These are phyloP conservation scores for Pyrenochaeta sp. DNA, from an alignment of 2,329 filamentous ascomycete species.

Conservation along the genomic window DNA sequence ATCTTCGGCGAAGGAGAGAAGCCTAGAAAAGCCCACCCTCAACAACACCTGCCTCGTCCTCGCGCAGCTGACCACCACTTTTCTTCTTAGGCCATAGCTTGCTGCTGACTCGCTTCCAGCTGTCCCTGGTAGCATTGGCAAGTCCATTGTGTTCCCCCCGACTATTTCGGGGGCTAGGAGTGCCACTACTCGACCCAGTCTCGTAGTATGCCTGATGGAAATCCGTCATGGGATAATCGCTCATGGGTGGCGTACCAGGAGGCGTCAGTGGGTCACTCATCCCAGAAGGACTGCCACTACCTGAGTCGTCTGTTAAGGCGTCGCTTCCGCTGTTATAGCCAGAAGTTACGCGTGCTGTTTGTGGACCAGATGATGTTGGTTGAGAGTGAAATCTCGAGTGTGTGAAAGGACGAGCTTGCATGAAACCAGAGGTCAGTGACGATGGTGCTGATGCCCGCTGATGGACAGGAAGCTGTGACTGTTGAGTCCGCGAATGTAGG, in stretches of 20 bases:
- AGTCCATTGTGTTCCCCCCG: slow-evolving; percentile 49
- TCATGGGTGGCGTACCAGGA: slow-evolving; percentile 77
- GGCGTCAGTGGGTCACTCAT: slow-evolving; percentile 74
- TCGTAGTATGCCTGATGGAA: slow-evolving; percentile 48
- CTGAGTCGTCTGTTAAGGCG: slow-evolving; percentile 70
- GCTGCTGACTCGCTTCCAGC: slow-evolving; percentile 53
- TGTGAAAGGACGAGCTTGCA: slow-evolving; percentile 46
- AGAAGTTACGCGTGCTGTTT: slow-evolving; percentile 37
- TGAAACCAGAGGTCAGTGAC: slow-evolving; percentile 48
- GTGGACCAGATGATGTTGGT: slow-evolving; percentile 43
- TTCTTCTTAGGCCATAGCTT: slow-evolving; percentile 53
- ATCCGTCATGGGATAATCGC: slow-evolving; percentile 56
- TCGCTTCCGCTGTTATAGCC: slow-evolving; percentile 54
- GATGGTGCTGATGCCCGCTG: slow-evolving; percentile 52
- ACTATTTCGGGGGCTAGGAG: slow-evolving; percentile 49
- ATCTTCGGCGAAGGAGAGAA: neutral
- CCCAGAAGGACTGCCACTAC: slow-evolving; percentile 59
- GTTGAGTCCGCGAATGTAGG: slow-evolving; percentile 38
- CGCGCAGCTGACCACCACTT: slow-evolving; percentile 46
- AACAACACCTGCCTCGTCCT: slow-evolving; percentile 47
- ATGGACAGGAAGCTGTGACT: slow-evolving; percentile 42
- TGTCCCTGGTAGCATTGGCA: slow-evolving; percentile 46
- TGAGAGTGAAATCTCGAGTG: slow-evolving; percentile 50
- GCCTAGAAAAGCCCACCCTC: slow-evolving; percentile 47
- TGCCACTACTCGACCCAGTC: slow-evolving; percentile 42